Percentiles rank a stretch among this genome's conserved stretches.
Evolutionary conservation across 2,329 filamentous ascomycete species (phyloP).

Genomic region (Ustilaginoidea virens): DNA sequence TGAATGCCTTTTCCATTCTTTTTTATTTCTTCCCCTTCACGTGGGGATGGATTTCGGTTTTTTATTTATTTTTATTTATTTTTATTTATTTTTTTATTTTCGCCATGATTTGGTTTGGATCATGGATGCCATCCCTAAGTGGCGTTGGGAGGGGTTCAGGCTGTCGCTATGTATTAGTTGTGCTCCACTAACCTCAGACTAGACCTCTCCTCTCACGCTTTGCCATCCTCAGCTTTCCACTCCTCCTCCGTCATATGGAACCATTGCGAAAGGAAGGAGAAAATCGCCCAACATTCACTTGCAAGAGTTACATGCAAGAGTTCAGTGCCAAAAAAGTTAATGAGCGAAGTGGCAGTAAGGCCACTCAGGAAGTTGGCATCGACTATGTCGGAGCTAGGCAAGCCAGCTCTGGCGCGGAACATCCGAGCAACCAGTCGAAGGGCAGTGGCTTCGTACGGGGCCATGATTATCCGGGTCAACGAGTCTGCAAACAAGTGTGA

Average conservation of each 20-base stretch:
- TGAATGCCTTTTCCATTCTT: no score
- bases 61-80: no score
- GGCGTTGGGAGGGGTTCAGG: no score
- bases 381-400: constrained; percentile 24
- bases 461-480: constrained; percentile 24
- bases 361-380: constrained; percentile 19
- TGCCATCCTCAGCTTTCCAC: constrained; percentile 20
- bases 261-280: constrained; percentile 22
- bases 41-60: no score
- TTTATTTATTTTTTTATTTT: no score
- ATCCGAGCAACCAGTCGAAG: constrained; percentile 28
- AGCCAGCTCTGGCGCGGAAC: constrained; percentile 22
- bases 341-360: constrained; percentile 21
- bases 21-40: no score
- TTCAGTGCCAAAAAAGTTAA: constrained; percentile 32
- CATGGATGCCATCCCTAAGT: no score
- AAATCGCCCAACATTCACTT: constrained; percentile 28
- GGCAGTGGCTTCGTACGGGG: constrained; percentile 30
- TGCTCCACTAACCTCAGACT: no score
- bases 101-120: no score
- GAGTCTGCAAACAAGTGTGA: constrained; percentile 30
- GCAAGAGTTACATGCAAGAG: constrained; percentile 28
- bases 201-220: no score
- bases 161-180: no score
- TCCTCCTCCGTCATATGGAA: constrained; percentile 27